Evolutionary conservation across 805 yeast species (phyloP), one percentile per base, ranked within the genome.

Genomic region (Barnettozyma californica): DNA sequence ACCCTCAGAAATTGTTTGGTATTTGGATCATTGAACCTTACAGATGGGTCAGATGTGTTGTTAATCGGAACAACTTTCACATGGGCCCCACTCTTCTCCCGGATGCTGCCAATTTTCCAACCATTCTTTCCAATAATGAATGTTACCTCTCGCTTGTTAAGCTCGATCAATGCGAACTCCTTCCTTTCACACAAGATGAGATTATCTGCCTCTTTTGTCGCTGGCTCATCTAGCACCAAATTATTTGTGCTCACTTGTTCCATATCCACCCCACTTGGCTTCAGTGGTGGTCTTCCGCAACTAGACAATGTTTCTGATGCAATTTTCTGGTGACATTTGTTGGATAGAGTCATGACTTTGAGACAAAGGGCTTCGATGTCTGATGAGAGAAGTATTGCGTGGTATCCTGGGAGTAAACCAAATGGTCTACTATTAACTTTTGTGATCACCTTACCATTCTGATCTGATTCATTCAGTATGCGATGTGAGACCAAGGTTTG

Each of bases 51-150:
- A 16, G 51, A 45, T 18, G 53, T 52, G n/a, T 55, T 55, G 16
- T 55, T 47, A 8, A 68, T 46, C 0, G 74, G 74, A 11, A 71
- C 53, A 5, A 76, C 67, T 45, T 71, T 70, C 35, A 77, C 66
- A 9, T 52, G 58, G 5, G 78, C 76, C 0, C 60, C 52, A 1
- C 75, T 64, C 21, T 45, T 43, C 5, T 58, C 56, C 29, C 79
- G 51, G 9, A 76, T 58, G 5, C 45, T 44, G 35, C 63, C 65
- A 13, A 77, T 74, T 38, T 67, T 61, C 18, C 52, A 34, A 1
- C 81, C 81, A n/a, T 59, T 57, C 21, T 57, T 63, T 0, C 81
- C 81, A 44, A 76, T 75, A 7, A 76, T 51, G 43, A 61, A 67
- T 1, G 74, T 63, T 2, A 74, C 67, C 46, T 74, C 75, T 23